Conservation (phyloP, 805 yeast species). For the Phaffomyces antillensis region DNA sequence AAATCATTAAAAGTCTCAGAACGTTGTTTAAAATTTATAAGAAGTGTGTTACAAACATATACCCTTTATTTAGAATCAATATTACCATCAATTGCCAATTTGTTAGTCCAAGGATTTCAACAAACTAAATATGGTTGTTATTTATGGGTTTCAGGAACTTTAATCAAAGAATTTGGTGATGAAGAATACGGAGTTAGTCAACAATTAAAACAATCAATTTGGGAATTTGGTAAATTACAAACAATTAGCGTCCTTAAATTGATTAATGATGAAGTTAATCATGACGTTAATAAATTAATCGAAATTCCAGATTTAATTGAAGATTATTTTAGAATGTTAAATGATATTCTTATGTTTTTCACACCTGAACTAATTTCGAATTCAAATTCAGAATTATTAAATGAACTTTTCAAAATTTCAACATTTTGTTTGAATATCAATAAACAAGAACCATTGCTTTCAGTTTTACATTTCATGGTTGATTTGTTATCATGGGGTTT, state of each 20-base stretch:
- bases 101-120: slow-evolving; percentile 65
- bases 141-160: slow-evolving; percentile 82
- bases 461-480: slow-evolving; percentile 68
- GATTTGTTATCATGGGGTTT: slow-evolving; percentile 85
- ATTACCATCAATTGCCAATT: slow-evolving; percentile 55
- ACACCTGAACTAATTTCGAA: slow-evolving; percentile 43
- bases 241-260: slow-evolving; percentile 47
- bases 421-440: slow-evolving; percentile 47
- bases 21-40: slow-evolving; percentile 60
- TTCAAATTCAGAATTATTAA: slow-evolving; percentile 32
- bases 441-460: slow-evolving; percentile 63
- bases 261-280: slow-evolving; percentile 21
- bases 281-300: slow-evolving; percentile 11
- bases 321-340: slow-evolving; percentile 77
- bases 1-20: slow-evolving; percentile 59
- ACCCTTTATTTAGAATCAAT: slow-evolving; percentile 50
- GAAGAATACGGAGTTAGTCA: slow-evolving; percentile 6
- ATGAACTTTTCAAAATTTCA: slow-evolving; percentile 52
- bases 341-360: slow-evolving; percentile 70
- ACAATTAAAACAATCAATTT: slow-evolving; percentile 51
- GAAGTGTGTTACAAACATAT: slow-evolving; percentile 57
- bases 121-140: slow-evolving; percentile 71
- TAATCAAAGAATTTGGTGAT: slow-evolving; percentile 62
- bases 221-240: slow-evolving; percentile 69
- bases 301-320: slow-evolving; percentile 58